Base-by-base conservation (phyloP, 345 rosid species). In the Bruguiera gymnorhiza region DNA sequence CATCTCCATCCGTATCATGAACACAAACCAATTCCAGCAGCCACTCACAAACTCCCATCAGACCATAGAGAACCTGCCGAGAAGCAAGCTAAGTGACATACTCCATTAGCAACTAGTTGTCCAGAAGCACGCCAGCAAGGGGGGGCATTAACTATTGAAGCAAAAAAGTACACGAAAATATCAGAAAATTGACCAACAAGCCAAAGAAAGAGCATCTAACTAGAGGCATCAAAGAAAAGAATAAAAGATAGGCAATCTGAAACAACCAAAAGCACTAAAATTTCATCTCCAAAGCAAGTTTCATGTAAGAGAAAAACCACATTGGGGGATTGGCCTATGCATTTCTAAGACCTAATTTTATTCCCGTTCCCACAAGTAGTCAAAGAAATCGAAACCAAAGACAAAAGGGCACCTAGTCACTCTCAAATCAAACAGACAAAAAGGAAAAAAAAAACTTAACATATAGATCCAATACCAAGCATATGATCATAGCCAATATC, bases 1-100 rank as follows among this genome's bases (percentile, higher is more conserved):
- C 78, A 53, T 72, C 82, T 4, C 62, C 30, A 70, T 62, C 76
- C 36, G 70, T 59, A 30, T 58, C 46, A 43, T 50, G 59, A 70
- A 74, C 34, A 50, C 78, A 82, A 71, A 76, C 75, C 61, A 75
- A 31, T 73, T 76, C 68, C 77, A 76, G 67, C 56, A 76, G 74
- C 79, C 77, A 74, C 52, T 78, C 71, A 65, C 76, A 70, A 73
- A 39, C 62, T 20, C 78, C 76, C 84, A 78, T 80, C 77, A 74
- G 50, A 70, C 65, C 29, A 30, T 1, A 32, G 72, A 58, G 31
- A 58, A 36, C 56, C 70, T 37, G 57, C 65, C 67, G 21, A 53
- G 53, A 16, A 66, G 53, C 70, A 67, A 56, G 63, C 60, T 31
- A 46, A 66, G 67, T 64, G 36, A 59, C 65, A 69, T 27, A 50